Percentiles rank a stretch among this genome's conserved stretches.
Conservation (phyloP, 148 eudicot species). For the Persicaria tinctoria region DNA sequence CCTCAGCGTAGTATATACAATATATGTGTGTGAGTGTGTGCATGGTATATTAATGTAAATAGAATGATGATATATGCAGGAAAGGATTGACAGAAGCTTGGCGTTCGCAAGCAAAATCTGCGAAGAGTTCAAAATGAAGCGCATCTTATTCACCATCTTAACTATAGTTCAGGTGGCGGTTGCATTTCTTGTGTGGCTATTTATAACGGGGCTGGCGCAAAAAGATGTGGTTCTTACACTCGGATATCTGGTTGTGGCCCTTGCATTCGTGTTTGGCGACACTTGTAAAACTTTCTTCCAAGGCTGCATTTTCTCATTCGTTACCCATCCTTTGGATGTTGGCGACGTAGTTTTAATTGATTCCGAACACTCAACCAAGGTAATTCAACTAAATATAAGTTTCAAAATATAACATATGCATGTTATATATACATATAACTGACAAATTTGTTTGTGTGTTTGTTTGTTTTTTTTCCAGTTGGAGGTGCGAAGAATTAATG, state of each 20-base stretch:
- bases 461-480: background rate
- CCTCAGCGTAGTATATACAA: too few species aligned
- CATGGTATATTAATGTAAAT: too few species aligned
- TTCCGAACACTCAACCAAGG: too few species aligned
- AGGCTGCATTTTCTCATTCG: background rate
- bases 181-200: background rate
- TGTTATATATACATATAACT: too few species aligned
- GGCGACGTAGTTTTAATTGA: background rate
- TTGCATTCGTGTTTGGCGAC: background rate
- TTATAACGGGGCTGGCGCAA: background rate
- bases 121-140: background rate
- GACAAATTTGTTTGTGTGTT: background rate
- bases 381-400: too few species aligned
- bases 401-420: too few species aligned
- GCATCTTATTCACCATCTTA: background rate
- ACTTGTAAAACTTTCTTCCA: background rate
- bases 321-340: background rate
- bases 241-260: background rate
- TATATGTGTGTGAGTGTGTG: too few species aligned
- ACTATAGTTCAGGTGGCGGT: background rate
- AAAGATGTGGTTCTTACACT: background rate
- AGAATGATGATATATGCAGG: too few species aligned
- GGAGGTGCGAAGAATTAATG: slow-evolving; percentile 1
- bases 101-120: background rate
- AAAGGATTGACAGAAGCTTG: background rate